Base-by-base conservation (phyloP, 164 flowering plant genomes). In the Santalum album region DNA sequence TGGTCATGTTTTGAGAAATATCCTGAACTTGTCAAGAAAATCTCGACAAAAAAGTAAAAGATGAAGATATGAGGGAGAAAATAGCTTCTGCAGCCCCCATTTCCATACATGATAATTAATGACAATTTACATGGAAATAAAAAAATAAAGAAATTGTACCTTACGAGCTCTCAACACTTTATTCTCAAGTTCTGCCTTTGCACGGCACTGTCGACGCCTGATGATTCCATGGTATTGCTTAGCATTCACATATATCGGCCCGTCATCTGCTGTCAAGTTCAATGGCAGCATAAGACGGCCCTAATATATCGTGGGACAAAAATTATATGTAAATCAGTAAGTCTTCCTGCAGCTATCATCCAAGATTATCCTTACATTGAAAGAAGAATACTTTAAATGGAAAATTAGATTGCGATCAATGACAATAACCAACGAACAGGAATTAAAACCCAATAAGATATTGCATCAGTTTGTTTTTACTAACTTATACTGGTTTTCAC, bases 191-290 rank as follows among this genome's bases (percentile, higher is more conserved):
- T 73, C 82, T 54, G 86, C 86, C 71, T 86, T 84, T 25, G 92
- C 97, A 63, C 97, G 95, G 43, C 70, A 78, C 59, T 79, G 71
- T 18, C 97, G 62, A 42, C 95, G 91, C 71, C 89, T 74, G 21
- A 89, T 68, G 65, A 89, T 89, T 61, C 86, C 91, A 67, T 75
- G 76, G 69, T 89, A 89, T 69, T 89, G 97, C 77, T 89, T 89
- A 7, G 95, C 84, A 69, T 89, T 89, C 2, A 89, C 97, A 67
- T 62, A 89, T 42, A 89, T 78, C 12, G 91, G 86, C 49, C 79
- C 89, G 52, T 75, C 84, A 61, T 81, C 84, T 22, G 77, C 54
- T 54, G 70, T 53, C 64, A 77, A 20, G 69, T 64, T 72, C 66
- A 83, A 51, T 12, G 96, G 96, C 64, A 88, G 68, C 84, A 85